phyloP scores from a whole-genome alignment of 2,329 filamentous ascomycete species.

The Plenodomus biglobosus region DNA sequence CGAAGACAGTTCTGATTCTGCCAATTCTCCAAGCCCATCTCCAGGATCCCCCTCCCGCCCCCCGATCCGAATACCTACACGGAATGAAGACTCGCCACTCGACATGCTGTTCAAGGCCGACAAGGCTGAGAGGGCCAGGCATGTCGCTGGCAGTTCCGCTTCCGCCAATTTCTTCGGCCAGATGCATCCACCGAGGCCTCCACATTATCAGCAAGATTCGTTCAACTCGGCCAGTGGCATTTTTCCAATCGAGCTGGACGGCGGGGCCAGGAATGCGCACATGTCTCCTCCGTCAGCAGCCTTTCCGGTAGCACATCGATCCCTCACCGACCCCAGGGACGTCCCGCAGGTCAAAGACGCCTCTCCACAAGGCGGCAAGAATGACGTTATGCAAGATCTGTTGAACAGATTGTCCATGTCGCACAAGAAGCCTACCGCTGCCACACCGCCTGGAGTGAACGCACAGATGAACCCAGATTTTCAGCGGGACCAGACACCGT shows the following conservation, averaged over 20 bases:
- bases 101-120: conserved; percentile 91
- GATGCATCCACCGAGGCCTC: conserved; percentile 15
- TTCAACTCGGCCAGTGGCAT: conserved; percentile 57
- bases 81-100: conserved; percentile 71
- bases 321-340: conserved; percentile 36
- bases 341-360: conserved; percentile 26
- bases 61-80: conserved; percentile 46
- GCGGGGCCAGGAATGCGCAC: conserved; percentile 22
- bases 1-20: conserved; percentile 49
- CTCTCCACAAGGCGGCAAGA: conserved; percentile 46
- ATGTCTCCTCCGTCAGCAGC: conserved; percentile 28
- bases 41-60: conserved; percentile 57
- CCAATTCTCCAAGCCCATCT: conserved; percentile 40
- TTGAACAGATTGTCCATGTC: conserved; percentile 45
- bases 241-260: conserved; percentile 69
- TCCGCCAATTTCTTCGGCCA: conserved; percentile 19
- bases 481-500: conserved; percentile 41
- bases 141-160: conserved; percentile 50
- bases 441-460: conserved; percentile 27
- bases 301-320: conserved; percentile 28
- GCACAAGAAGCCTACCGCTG: conserved; percentile 26
- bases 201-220: conserved; percentile 48
- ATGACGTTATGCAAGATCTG: conserved; percentile 50
- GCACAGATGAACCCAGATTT: conserved; percentile 27
- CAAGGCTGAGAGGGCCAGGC: conserved; percentile 70